These are phyloP conservation scores for Saccharomycopsis babjevae DNA, from an alignment of 805 yeast genomes.

Conservation along the genomic window DNA sequence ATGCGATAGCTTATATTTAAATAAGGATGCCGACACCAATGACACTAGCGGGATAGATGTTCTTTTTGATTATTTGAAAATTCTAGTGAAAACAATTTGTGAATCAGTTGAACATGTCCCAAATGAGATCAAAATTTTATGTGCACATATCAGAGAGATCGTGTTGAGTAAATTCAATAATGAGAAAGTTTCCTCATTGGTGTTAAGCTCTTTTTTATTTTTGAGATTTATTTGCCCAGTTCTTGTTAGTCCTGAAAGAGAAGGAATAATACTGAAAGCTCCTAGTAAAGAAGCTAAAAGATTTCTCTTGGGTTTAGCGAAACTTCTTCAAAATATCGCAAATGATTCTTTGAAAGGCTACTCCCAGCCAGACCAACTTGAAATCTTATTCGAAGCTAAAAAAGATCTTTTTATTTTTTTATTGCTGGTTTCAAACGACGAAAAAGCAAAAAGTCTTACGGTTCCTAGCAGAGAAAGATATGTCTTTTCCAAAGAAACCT, in stretches of 20 bases:
- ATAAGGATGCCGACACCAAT: constrained; percentile 11
- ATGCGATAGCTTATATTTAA: neutral
- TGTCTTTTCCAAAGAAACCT: neutral
- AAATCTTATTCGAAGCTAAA: neutral
- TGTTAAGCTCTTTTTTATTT: constrained; percentile 83
- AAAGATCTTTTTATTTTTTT: constrained; percentile 5
- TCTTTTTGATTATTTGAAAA: constrained; percentile 47
- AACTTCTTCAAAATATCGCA: constrained; percentile 77
- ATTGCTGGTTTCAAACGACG: constrained; percentile 4
- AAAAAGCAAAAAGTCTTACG: neutral
- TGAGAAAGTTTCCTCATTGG: constrained; percentile 44
- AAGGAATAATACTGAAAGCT: constrained; percentile 24
- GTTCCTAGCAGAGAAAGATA: neutral
- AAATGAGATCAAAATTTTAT: constrained; percentile 60
- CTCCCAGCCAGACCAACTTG: neutral
- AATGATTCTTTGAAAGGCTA: constrained; percentile 45
- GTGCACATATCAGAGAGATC: constrained; percentile 42
- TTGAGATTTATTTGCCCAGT: constrained; percentile 81
- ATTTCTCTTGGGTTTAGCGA: constrained; percentile 69
- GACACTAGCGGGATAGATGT: constrained; percentile 25
- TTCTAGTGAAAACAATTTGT: constrained; percentile 49
- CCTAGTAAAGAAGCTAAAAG: constrained; percentile 40
- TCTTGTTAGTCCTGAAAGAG: constrained; percentile 70
- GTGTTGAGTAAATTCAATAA: constrained; percentile 31
- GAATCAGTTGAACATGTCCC: constrained; percentile 53